Percentiles rank a stretch among this genome's conserved stretches.
Conservation (phyloP, 1,284 basidiomycete genomes). For the Trichosporon faecale region DNA sequence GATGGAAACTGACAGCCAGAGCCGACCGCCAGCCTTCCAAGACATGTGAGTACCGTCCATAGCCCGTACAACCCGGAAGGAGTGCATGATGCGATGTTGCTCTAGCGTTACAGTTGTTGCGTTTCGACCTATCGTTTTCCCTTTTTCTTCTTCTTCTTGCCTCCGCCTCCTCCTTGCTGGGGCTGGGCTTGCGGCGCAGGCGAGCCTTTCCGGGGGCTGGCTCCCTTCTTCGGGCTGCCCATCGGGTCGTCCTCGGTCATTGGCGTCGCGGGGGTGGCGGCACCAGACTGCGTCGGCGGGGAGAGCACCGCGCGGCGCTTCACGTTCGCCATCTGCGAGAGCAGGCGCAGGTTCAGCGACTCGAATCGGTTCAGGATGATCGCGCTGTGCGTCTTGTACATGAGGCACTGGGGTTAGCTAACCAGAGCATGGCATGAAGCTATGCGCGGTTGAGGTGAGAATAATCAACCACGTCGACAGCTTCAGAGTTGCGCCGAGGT, state of each 20-base stretch:
- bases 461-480: background rate
- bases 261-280: conserved; percentile 7
- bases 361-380: conserved; percentile 94
- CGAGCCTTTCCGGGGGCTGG: conserved; percentile 12
- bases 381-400: conserved; percentile 88
- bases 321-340: conserved; percentile 45
- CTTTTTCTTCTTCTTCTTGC: conserved; percentile 36
- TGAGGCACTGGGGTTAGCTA: conserved; percentile 66
- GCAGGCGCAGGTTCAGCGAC: conserved; percentile 65
- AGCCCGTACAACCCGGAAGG: background rate
- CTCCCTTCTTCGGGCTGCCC: conserved; percentile 15
- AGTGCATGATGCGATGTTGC: conserved; percentile 8
- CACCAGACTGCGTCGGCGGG: conserved; percentile 1
- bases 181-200: conserved; percentile 15
- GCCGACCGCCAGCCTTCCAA: too few relatives aligned
- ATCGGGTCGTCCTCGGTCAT: conserved; percentile 27
- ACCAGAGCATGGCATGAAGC: background rate
- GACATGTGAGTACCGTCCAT: background rate
- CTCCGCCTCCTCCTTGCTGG: conserved; percentile 15
- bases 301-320: conserved; percentile 21
- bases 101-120: conserved; percentile 6
- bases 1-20: background rate
- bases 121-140: conserved; percentile 24
- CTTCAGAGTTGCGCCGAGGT: background rate
- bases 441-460: background rate